A percentile compares a stretch with the other conserved stretches of the same genome.
Evolutionary conservation across 208 protist species (phyloP).

Genomic region (Porcisia deanei): DNA sequence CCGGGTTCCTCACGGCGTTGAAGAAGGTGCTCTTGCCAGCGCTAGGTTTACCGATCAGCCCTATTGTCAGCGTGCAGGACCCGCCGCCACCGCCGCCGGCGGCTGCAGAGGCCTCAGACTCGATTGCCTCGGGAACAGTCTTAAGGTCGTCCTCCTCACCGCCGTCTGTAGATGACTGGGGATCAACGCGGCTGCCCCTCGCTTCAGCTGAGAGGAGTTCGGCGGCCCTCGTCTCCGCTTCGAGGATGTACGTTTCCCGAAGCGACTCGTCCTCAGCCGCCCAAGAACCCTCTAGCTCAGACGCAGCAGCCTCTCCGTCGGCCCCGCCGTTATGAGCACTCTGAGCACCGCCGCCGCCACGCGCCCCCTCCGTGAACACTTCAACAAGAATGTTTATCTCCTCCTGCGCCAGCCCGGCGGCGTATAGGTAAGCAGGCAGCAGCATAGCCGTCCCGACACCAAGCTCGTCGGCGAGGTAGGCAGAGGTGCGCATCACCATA

Average conservation of each 20-base stretch:
- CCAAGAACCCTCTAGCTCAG: constrained; percentile 24
- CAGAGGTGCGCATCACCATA: constrained; percentile 33
- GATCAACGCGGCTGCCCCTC: constrained; percentile 4
- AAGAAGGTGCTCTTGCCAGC: constrained; percentile 95
- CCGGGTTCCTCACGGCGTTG: constrained; percentile 91
- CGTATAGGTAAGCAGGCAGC: constrained; percentile 65
- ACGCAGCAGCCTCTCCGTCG: constrained; percentile 11
- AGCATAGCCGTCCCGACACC: constrained; percentile 54
- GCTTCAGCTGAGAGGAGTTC: constrained; percentile 22
- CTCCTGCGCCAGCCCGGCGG: constrained; percentile 39
- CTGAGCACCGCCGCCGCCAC: constrained; percentile 10
- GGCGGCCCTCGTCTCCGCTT: constrained; percentile 36
- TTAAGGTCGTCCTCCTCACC: constrained; percentile 12
- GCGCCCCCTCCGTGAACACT: constrained; percentile 27
- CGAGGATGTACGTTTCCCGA: constrained; percentile 35
- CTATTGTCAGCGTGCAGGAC: constrained; percentile 82
- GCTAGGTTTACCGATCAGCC: constrained; percentile 93
- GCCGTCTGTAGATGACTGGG: not conserved
- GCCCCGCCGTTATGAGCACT: constrained; percentile 1
- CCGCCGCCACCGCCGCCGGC: constrained; percentile 36
- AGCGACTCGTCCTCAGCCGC: constrained; percentile 41
- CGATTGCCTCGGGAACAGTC: not conserved
- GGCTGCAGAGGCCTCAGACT: not conserved
- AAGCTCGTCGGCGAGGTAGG: constrained; percentile 58
- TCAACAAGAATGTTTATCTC: constrained; percentile 33